These are phyloP conservation scores for Alternaria sp. DNA, from an alignment of 2,329 filamentous ascomycete genomes.

Conservation along the genomic window DNA sequence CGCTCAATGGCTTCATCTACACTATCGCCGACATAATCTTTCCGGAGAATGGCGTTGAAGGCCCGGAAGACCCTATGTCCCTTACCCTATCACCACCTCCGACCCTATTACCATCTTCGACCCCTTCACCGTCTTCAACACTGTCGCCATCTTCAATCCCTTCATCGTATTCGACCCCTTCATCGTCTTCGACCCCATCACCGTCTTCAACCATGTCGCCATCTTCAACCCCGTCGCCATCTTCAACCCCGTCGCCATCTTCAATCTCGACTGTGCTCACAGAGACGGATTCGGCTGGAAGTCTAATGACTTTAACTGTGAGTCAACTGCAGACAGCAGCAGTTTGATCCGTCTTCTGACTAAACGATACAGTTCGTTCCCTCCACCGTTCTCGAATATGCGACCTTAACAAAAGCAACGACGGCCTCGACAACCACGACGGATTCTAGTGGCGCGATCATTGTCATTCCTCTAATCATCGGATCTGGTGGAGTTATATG, in stretches of 20 bases:
- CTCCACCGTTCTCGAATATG: not conserved
- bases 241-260: not conserved
- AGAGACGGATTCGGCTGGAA: not conserved
- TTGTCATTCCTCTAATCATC: not conserved
- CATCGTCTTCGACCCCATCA: not conserved
- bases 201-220: no score
- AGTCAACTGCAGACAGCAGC: not conserved
- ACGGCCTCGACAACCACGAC: not conserved
- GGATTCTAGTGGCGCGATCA: not conserved
- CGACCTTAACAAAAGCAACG: not conserved
- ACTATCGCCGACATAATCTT: not conserved
- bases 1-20: not conserved
- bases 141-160: not conserved
- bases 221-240: not conserved
- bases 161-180: no score
- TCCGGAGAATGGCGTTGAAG: not conserved
- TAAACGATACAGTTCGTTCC: not conserved
- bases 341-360: not conserved
- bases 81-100: not conserved
- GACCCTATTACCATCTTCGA: not conserved
- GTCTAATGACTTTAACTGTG: not conserved
- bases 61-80: not conserved
- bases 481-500: not conserved
- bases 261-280: not conserved
- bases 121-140: no score